phyloP scores from a whole-genome alignment of 345 rosid genomes.

The Diplotaxis tenuifolia region DNA sequence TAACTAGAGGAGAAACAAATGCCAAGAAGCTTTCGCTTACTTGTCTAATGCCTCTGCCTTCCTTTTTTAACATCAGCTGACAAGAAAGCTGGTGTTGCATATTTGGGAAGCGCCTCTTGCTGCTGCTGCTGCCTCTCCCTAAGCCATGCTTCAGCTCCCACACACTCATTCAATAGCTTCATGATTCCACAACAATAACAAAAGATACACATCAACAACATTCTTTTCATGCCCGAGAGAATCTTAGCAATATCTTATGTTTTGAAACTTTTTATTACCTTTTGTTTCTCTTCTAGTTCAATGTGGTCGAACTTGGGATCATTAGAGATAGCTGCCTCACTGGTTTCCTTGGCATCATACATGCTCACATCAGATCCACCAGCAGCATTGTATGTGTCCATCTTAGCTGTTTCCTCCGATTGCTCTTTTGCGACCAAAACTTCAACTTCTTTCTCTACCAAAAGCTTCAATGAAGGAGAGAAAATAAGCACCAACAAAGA shows the following conservation, averaged over 20 bases:
- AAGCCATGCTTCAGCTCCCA: constrained; percentile 85
- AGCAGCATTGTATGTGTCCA: constrained; percentile 77
- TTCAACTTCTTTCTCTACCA: constrained; percentile 92
- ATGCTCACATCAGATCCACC: constrained; percentile 68
- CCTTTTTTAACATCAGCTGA: constrained; percentile 71
- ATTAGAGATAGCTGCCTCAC: constrained; percentile 71
- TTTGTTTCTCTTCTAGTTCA: constrained; percentile 84
- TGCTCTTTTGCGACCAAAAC: constrained; percentile 71
- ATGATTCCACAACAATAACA: constrained; percentile 2
- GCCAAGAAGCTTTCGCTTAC: constrained; percentile 37
- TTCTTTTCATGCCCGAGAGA: not conserved
- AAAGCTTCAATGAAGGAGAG: constrained; percentile 50
- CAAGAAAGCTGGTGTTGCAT: constrained; percentile 62
- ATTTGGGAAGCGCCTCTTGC: constrained; percentile 80
- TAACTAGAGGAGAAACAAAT: not conserved
- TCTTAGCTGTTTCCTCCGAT: constrained; percentile 52
- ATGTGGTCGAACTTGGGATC: constrained; percentile 95
- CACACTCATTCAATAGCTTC: constrained; percentile 84
- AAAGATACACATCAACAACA: not conserved
- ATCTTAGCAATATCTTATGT: not conserved
- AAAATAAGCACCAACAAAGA: not conserved
- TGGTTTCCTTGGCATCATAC: constrained; percentile 72
- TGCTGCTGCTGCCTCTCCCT: constrained; percentile 81
- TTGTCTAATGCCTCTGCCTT: constrained; percentile 83
- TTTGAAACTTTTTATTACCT: constrained; percentile 42